Base-by-base conservation (phyloP, 495 filamentous ascomycete genomes). In the Aspergillus leporis region DNA sequence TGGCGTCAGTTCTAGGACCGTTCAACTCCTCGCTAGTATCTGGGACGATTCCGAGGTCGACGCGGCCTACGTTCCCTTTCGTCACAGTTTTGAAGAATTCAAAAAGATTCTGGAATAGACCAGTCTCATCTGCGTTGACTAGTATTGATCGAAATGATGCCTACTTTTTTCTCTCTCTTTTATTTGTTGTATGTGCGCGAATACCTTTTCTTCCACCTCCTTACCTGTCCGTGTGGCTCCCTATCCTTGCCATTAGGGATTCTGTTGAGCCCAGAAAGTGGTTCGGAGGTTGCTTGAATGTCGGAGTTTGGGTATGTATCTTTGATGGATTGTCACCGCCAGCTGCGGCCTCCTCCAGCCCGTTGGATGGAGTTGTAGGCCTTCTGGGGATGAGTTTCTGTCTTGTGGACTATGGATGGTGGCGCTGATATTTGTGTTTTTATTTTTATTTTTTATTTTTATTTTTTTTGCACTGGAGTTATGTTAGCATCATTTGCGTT, bases 31-130 rank as follows among this genome's bases (percentile, higher is more conserved):
- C 23, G 23, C 51, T 36, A 45, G 61, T 4, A 53, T 65, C 5
- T 66, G 59, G 59, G 53, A 65, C 19, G 19, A 57, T 19, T 47
- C 61, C 13, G 61, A 65, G 18, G 30, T 66, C 12, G 67, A 69
- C 2, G 4, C 32, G 5, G 60, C 54, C 1, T 56, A 61, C 50
- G 12, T 48, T 16, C 32, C 58, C 2, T 69, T 64, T 38, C 38
- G 51, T 0, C 60, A 34, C 16, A 51, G 59, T 36, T 52, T 65
- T 18, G 58, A 64, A 16, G 64, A 62, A 32, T 66, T 66, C 41
- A 54, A 56, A 28, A 51, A 60, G 49, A 48, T 14, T 41, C 16
- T 41, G 38, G 5, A 41, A 41, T 41, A n/a, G 16, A 41, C 14
- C 32, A 14, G 32, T 36, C 13, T 14, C 16, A 41, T 41, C 16